Evolutionary conservation across 2,329 filamentous ascomycete genomes (phyloP), one percentile per base, ranked within the genome.

Genomic region (Xylariaceae sp.): DNA sequence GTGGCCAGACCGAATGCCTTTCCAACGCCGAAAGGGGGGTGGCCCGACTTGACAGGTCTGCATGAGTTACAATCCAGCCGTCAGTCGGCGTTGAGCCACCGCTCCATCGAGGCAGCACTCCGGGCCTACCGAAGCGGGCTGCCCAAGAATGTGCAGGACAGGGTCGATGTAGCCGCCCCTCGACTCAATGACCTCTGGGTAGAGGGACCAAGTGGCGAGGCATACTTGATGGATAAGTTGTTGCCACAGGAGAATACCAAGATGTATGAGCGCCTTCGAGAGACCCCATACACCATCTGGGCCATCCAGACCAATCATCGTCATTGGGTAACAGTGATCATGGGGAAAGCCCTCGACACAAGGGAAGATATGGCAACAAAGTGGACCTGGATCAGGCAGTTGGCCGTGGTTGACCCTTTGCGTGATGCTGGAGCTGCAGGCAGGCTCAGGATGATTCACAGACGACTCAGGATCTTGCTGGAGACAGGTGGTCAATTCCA

Each of bases 281-380:
- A 1, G 12, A 52, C 34, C 3, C 46, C 50, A 40, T 57, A 45
- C n/a, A 50, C 41, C 16, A 16, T 59, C 4, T 48, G 49, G 43
- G 51, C 53, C 16, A 28, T 55, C 15, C 47, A 45, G 19, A 19
- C 24, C 2, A 15, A 46, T 11, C 15, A 24, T 6, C 37, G 22
- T 12, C 55, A 59, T 29, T 59, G 55, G 55, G 41, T 45, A 9
- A 24, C 51, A 4, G 38, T 44, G 1, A 24, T 59, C 9, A 22
- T 59, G 2, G 52, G 38, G 17, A 57, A 56, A 17, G 22, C 22
- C 6, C 22, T 26, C 6, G 22, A 26, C 22, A 26, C 22, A 11
- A 26, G 11, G 11, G 22, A 26, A 6, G 11, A 26, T 26, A 26
- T 11, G 11, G 6, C 6, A 26, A 6, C 22, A 26, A 26, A 26